Evolutionary conservation across 179 eudicot genomes (phyloP).

Genomic region (Beta lomatogona): DNA sequence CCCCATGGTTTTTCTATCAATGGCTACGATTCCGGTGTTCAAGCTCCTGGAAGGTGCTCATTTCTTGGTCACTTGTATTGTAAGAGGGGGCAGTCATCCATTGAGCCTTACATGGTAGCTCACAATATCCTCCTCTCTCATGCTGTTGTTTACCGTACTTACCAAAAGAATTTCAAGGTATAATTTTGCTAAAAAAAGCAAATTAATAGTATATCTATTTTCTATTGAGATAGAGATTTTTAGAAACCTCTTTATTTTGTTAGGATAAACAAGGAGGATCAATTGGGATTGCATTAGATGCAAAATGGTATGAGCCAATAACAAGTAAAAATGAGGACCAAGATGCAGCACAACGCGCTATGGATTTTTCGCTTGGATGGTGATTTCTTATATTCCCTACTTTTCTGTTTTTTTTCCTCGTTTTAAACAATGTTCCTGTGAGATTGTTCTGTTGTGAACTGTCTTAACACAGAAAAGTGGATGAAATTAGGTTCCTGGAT

Average conservation of each 20-base stretch:
- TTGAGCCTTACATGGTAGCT: slow-evolving; percentile 85
- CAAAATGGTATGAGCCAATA: slow-evolving; percentile 91
- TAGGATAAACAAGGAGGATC: slow-evolving; percentile 77
- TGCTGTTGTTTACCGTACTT: slow-evolving; percentile 64
- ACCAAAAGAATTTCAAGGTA: slow-evolving; percentile 79
- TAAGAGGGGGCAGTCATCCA: slow-evolving; percentile 67
- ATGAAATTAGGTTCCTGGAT: slow-evolving; percentile 79
- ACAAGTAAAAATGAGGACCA: slow-evolving; percentile 68
- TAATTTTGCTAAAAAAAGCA: not conserved
- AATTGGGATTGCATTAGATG: slow-evolving; percentile 80
- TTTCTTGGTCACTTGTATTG: slow-evolving; percentile 71
- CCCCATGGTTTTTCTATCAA: slow-evolving; percentile 77
- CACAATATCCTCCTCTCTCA: slow-evolving; percentile 86
- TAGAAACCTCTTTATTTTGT: not conserved
- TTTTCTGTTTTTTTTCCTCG: too few species aligned
- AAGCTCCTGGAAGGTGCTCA: slow-evolving; percentile 98
- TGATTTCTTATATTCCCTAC: slow-evolving; percentile 25
- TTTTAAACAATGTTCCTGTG: not conserved
- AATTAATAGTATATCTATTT: not conserved
- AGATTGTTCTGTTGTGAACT: not conserved
- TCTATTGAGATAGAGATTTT: not conserved
- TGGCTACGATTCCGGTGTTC: slow-evolving; percentile 83
- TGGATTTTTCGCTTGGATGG: slow-evolving; percentile 89
- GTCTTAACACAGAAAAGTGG: slow-evolving; percentile 22
- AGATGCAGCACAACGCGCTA: slow-evolving; percentile 83